These are phyloP conservation scores for Conticribra guillardii DNA, from an alignment of 108 stramenopile species.

Conservation along the genomic window DNA sequence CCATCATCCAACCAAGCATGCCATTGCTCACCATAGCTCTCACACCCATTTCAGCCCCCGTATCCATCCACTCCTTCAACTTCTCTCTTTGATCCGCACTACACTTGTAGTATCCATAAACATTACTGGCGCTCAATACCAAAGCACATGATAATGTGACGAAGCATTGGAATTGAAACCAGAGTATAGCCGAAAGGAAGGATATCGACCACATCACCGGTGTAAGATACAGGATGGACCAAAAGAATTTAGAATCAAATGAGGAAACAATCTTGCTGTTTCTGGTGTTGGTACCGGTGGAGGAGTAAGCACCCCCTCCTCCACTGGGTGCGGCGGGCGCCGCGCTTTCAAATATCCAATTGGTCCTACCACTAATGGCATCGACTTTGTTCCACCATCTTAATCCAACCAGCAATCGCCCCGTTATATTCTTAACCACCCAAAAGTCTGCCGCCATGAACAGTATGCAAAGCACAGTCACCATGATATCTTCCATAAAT, in stretches of 20 bases:
- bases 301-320: conserved; percentile 67
- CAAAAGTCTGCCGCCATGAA: conserved; percentile 96
- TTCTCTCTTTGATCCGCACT: conserved; percentile 83
- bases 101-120: conserved; percentile 97
- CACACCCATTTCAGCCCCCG: conserved; percentile 71
- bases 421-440: conserved; percentile 94
- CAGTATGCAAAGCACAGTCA: conserved; percentile 92
- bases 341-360: conserved; percentile 94
- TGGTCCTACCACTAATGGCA: conserved; percentile 61
- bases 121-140: conserved; percentile 83
- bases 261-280: conserved; percentile 40
- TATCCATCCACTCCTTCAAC: conserved; percentile 72
- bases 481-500: conserved; percentile 85
- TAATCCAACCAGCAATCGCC: conserved; percentile 90
- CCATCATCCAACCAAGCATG: conserved; percentile 14
- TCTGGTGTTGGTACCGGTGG: conserved; percentile 3
- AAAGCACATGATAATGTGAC: conserved; percentile 86
- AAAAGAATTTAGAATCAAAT: conserved; percentile 91
- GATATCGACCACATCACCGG: conserved; percentile 80
- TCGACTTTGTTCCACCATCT: conserved; percentile 98
- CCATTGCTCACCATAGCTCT: conserved; percentile 57
- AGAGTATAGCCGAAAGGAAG: conserved; percentile 77
- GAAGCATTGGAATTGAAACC: conserved; percentile 87
- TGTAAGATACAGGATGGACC: conserved; percentile 90
- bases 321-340: conserved; percentile 24